Base-by-base conservation (phyloP, 345 rosid species). In the Moricandia moricandioides region DNA sequence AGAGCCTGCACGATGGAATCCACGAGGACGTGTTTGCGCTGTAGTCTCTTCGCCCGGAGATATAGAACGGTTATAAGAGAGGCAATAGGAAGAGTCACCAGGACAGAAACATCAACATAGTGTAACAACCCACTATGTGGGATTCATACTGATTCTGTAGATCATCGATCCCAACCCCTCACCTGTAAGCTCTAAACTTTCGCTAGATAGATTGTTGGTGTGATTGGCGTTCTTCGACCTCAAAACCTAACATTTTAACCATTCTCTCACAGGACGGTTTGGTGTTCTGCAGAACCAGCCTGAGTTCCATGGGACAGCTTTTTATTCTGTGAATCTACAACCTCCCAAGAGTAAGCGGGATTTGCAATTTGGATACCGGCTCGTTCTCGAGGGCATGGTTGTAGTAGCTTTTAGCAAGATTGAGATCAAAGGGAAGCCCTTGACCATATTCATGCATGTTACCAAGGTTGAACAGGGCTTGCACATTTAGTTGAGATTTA, bases 371-470 rank as follows among this genome's bases (percentile, higher is more conserved):
- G 66, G 97, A 90, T 4, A 85, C 83, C 54, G 89, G 62, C 40
- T 94, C 92, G 35, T 40, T 80, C 84, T 91, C 87, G 35, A 88
- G 82, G 18, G 98, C 96, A 37, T 90, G 95, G 78, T 91, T 93
- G 81, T 94, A 94, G 81, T 91, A 90, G 16, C 98, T 86, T 69
- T 91, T 90, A 45, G 99, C 97, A 39, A 94, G 91, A 82, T 94
- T 88, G 80, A 94, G 97, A 82, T 91, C 97, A 55, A 81, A 78
- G 10, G 96, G 96, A 80, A 90, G 88, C 18, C 99, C 97, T 79
- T 81, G 86, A 60, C 97, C 97, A 81, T 92, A 91, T 62, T 94
- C 97, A 71, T 94, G 91, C 99, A 95, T 95, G 85, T 91, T 91
- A 0, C 99, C 97, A 8, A 92, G 96, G 82, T 95, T 91, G 87